phyloP scores from a whole-genome alignment of 345 rosid species.

The Acer saccharum region DNA sequence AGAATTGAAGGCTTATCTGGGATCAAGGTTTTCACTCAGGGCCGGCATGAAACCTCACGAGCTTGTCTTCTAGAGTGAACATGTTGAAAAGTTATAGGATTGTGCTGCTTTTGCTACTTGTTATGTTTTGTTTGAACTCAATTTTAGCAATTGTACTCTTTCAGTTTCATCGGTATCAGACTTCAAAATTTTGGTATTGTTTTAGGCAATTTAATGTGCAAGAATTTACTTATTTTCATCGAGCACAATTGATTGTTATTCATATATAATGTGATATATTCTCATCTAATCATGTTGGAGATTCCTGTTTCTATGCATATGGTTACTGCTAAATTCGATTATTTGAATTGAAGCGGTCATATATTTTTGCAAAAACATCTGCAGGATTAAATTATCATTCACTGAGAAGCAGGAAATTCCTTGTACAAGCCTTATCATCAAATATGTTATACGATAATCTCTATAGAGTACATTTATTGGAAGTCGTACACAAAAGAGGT shows the following conservation, averaged over 20 bases:
- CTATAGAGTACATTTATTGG: neutral
- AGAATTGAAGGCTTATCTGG: conserved; percentile 79
- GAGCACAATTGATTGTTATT: neutral
- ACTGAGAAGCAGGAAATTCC: neutral
- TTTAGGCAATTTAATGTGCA: conserved; percentile 21
- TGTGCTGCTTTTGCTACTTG: neutral
- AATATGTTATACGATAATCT: no score
- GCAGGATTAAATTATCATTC: neutral
- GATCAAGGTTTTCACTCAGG: conserved; percentile 79
- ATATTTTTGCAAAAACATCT: neutral
- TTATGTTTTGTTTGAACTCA: conserved; percentile 23
- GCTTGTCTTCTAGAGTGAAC: conserved; percentile 60
- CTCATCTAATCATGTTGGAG: neutral
- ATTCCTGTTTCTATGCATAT: neutral
- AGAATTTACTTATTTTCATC: conserved; percentile 8
- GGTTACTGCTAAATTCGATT: no score
- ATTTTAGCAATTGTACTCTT: conserved; percentile 18
- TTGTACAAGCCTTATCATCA: neutral
- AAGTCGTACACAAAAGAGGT: neutral
- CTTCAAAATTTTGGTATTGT: conserved; percentile 23
- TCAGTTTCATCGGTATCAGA: conserved; percentile 17
- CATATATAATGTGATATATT: conserved; percentile 5
- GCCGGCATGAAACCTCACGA: conserved; percentile 87
- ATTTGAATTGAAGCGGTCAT: neutral
- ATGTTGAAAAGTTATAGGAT: neutral